Evolutionary conservation across 345 rosid genomes (phyloP).

Genomic region (Adansonia digitata): DNA sequence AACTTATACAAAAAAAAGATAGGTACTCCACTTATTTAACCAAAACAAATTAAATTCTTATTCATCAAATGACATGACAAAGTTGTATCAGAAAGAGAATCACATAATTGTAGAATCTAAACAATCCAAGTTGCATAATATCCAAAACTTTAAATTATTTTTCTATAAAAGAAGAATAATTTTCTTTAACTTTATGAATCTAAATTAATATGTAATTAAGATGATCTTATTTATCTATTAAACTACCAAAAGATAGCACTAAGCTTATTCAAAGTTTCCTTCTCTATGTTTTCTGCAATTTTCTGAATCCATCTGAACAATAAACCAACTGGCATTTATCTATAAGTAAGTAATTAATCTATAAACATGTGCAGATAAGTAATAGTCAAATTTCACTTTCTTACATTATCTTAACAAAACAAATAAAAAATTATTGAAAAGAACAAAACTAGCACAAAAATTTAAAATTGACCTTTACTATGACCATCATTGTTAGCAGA

Average conservation of each 20-base stretch:
- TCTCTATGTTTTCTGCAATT: too few relatives aligned
- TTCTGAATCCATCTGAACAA: too few relatives aligned
- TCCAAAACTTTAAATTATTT: background rate
- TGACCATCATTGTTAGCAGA: conserved; percentile 31
- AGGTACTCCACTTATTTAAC: background rate
- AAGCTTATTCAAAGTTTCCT: too few relatives aligned
- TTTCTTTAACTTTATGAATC: background rate
- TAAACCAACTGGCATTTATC: conserved; percentile 1
- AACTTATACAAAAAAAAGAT: background rate
- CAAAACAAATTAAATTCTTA: background rate
- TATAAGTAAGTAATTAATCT: background rate
- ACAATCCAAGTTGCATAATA: background rate
- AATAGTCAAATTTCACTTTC: background rate
- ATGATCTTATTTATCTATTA: background rate
- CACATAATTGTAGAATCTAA: too few relatives aligned
- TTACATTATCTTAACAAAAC: background rate
- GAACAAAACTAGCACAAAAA: background rate
- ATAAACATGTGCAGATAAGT: background rate
- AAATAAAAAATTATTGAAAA: background rate
- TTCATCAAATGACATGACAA: background rate
- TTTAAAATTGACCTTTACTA: conserved; percentile 33
- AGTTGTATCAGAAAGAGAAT: too few relatives aligned
- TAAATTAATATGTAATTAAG: background rate
- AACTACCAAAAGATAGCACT: background rate
- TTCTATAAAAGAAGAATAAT: too few relatives aligned